Conservation (phyloP, 1,139 yeast species). For the Maudiozyma humilis region DNA sequence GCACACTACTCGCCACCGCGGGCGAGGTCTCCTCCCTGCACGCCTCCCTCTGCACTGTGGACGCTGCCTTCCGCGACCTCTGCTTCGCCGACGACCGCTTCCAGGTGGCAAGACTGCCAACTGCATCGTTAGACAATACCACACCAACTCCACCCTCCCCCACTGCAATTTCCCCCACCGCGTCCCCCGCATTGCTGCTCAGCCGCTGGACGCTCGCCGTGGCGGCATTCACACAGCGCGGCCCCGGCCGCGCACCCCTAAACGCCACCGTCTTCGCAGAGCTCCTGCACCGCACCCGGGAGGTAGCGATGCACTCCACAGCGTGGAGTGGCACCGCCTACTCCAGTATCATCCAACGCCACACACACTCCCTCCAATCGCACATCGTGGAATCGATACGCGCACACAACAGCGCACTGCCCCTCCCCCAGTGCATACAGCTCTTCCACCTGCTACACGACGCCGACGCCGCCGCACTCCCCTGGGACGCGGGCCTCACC, state of each 20-base stretch:
- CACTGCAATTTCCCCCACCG: neutral
- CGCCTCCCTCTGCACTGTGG: slow-evolving; percentile 15
- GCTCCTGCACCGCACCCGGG: too few relatives aligned
- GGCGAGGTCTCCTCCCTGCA: slow-evolving; percentile 15
- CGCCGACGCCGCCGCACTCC: neutral
- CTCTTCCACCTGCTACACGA: neutral
- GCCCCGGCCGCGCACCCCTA: too few relatives aligned
- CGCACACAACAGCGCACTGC: neutral
- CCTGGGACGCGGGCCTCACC: slow-evolving; percentile 9
- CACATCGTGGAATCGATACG: slow-evolving; percentile 1
- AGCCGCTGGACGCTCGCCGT: slow-evolving; percentile 19
- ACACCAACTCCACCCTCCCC: neutral
- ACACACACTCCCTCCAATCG: neutral
- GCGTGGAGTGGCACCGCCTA: too few relatives aligned
- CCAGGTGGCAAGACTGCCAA: slow-evolving; percentile 18
- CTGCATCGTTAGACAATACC: neutral
- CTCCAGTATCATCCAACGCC: neutral
- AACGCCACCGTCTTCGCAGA: too few relatives aligned
- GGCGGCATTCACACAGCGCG: slow-evolving; percentile 12
- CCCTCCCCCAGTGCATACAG: neutral
- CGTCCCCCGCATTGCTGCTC: slow-evolving; percentile 9
- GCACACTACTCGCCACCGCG: slow-evolving; percentile 21
- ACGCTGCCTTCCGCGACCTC: slow-evolving; percentile 22
- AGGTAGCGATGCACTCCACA: too few relatives aligned
- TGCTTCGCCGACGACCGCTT: slow-evolving; percentile 27